Conservation (phyloP, 176 grass and related monocot species). For the Alopecurus myosuroides region DNA sequence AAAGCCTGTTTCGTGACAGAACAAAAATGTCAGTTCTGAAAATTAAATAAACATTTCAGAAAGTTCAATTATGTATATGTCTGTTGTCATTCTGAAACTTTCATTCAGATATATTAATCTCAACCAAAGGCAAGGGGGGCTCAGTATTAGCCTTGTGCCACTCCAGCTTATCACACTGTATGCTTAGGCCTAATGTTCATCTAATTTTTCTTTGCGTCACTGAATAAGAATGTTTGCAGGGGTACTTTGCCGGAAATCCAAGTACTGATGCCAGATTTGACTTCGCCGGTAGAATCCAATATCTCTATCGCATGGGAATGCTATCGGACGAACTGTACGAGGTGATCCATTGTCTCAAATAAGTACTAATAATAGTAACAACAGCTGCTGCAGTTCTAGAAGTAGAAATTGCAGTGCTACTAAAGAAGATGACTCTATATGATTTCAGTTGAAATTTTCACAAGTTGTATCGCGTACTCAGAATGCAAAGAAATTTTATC, state of each 20-base stretch:
- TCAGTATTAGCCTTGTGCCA: neutral
- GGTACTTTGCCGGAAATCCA: slow-evolving; percentile 41
- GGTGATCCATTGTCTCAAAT: slow-evolving; percentile 15
- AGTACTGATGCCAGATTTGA: slow-evolving; percentile 29
- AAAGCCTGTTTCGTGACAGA: too few relatives aligned
- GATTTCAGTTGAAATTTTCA: neutral
- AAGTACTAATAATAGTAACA: neutral
- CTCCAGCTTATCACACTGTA: neutral
- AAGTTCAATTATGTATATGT: neutral
- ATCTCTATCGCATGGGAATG: slow-evolving; percentile 40
- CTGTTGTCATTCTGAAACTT: neutral
- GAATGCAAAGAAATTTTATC: neutral
- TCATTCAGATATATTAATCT: neutral
- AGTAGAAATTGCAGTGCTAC: neutral
- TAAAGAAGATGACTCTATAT: neutral
- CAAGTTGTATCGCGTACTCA: neutral
- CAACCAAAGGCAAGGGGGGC: neutral
- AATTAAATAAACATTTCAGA: neutral
- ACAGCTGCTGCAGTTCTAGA: neutral
- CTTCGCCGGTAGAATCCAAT: slow-evolving; percentile 17
- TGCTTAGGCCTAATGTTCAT: neutral
- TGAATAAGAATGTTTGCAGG: slow-evolving; percentile 12
- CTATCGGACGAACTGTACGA: slow-evolving; percentile 48
- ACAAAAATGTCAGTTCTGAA: neutral
- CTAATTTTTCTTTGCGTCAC: neutral